Base-by-base conservation (phyloP, 2,329 filamentous ascomycete species). In the Xylariaceae sp. region DNA sequence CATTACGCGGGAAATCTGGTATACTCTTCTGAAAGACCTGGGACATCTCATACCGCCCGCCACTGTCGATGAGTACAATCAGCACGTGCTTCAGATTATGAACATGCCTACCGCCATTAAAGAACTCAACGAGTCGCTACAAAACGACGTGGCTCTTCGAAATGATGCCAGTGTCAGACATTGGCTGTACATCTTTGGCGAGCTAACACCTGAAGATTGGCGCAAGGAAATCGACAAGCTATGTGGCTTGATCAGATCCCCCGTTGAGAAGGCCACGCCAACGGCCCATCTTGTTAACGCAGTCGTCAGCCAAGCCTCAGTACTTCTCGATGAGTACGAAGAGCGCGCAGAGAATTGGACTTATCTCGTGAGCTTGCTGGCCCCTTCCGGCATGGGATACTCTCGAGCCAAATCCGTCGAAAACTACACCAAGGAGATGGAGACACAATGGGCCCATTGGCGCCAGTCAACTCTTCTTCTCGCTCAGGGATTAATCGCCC, bases 261-360 rank as follows among this genome's bases (percentile, higher is more conserved):
- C 51, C 23, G 8, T 39, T n/a, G 50, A 58, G n/a, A 62, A 56
- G 48, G 51, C 35, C 15, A 9, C 51, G 3, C n/a, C 56, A 2
- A 39, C 30, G 3, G n/a, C 39, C 3, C 30, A 49, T 48, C 18
- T 63, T 35, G 34, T 59, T 3, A 10, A 8, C 11, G 53, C 13
- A 35, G 42, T 63, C 23, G 11, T 54, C 13, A 55, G 23, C 34
- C 61, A 61, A 15, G 59, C 56, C 18, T 56, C 59, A 3, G 51
- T 57, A 15, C 34, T 63, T 11, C 54, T 63, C 13, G 61, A 61
- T 57, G 51, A 63, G 23, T 61, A 63, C 48, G 61, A 59, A 18
- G 30, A 39, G 10, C 51, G 7, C 11, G 23, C 49, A 35, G 56
- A 48, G 15, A 5, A 56, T 11, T 63, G 61, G 61, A 35, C 50